Evolutionary conservation across 495 filamentous ascomycete species (phyloP), one percentile per base, ranked within the genome.

Genomic region (Delitschia confertaspora): DNA sequence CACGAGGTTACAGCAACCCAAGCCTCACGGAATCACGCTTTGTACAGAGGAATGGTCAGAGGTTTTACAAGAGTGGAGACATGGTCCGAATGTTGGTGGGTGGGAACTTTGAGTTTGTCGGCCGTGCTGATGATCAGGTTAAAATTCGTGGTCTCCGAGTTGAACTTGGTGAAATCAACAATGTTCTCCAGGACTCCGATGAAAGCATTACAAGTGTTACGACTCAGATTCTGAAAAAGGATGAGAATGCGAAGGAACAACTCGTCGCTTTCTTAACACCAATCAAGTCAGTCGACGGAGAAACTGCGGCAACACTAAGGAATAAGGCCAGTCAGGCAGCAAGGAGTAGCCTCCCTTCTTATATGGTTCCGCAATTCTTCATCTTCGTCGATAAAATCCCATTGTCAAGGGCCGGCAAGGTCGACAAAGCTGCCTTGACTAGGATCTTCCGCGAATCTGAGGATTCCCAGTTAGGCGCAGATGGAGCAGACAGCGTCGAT

Each of bases 331-430:
- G 19, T 21, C 20, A 26, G 16, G 38, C 22, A 21, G 42, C 46
- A 6, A 29, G 0, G 16, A 21, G 39, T 16, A 42, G 39, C 6
- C 31, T 60, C 8, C 57, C 57, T 3, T 13, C 42, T 13, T 55
- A 60, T 33, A 60, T 60, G 53, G 45, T 57, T 2, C 57, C 57
- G 1, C 32, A 51, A 4, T 49, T 49, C 31, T 49, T 48, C 35
- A 40, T 60, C 13, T 31, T 33, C 14, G 13, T 60, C 33, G 36
- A 48, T 2, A 24, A 29, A 7, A 54, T 60, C 13, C 57, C 57
- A 9, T 34, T 34, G 7, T 67, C 65, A 7, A 33, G 60, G 29
- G 47, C 59, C 16, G 59, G 62, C 1, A 70, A 70, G 46, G 60
- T 63, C 20, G 60, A 63, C 33, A 69, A 65, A 45, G 57, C 49